Evolutionary conservation across 495 filamentous ascomycete species (phyloP), one percentile per base, ranked within the genome.

Genomic region (Podospora anserina): DNA sequence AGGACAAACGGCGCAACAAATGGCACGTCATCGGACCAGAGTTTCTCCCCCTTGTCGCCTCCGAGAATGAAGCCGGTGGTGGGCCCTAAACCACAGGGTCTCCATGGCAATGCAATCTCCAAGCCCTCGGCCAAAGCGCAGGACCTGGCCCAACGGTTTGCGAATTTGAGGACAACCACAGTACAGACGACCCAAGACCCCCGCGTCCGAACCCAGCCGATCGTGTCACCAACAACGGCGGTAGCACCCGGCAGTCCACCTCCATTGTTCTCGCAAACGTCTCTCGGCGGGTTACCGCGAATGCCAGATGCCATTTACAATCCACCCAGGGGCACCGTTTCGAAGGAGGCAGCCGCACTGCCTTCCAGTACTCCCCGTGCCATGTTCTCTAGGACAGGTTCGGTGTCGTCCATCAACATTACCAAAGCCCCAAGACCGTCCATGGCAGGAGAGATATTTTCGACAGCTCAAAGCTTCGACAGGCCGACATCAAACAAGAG

Each of bases 221-320:
- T 81, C n/a, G 16, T 67, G 5, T 69, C 58, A 19, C 66, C 71
- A 3, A 49, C 27, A 16, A 55, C 60, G 15, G 5, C 53, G 2
- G 7, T 65, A 27, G 67, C 56, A 61, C 39, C 39, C 39, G 60
- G 16, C 20, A 54, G 20, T 27, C 64, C 62, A 65, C 75, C 82
- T 20, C 87, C 87, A 26, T 86, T 87, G 44, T 85, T 86, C 1
- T 87, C 89, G 30, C 30, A 32, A 61, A 72, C 88, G 9, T 84
- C 75, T 28, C 64, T 84, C 20, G 77, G 82, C 18, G 75, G 76
- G 4, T 82, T 97, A 72, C 94, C 94, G 26, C 88, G 89, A 75
- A 80, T 90, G 15, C 94, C 94, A 18, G 92, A 90, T 74, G 92
- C 93, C 15, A 89, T 94, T 11, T 97, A 97, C 71, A 94, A 89